A percentile compares a stretch with the other conserved stretches of the same genome.
Conservation (phyloP, 2,329 filamentous ascomycete genomes). For the Lecanicillium sp. region DNA sequence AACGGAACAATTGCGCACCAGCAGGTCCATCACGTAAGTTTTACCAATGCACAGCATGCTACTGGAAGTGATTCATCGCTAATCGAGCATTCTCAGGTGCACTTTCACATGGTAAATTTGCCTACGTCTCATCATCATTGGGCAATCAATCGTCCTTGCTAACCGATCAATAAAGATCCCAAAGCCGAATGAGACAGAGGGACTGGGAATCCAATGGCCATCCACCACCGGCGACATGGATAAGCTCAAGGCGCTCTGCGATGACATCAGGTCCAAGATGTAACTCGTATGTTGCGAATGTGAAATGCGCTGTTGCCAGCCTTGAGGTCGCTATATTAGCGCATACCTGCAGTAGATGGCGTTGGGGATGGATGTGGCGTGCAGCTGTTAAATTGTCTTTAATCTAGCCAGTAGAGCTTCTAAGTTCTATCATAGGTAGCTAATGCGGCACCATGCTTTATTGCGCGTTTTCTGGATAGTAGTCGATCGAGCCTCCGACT, state of each 20-base stretch:
- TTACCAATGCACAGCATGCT: neutral
- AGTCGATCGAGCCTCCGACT: constrained; percentile 59
- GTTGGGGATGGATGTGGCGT: no score
- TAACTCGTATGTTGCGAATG: no score
- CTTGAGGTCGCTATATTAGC: no score
- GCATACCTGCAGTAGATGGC: no score
- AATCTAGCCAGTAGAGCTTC: no score
- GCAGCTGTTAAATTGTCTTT: no score
- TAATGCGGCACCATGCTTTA: no score
- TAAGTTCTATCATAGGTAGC: no score
- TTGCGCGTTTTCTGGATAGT: constrained; percentile 44
- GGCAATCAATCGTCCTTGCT: neutral
- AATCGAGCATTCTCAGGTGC: constrained; percentile 48
- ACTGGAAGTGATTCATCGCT: constrained; percentile 6
- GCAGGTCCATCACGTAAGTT: constrained; percentile 77
- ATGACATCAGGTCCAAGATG: constrained; percentile 87
- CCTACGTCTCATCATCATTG: no score
- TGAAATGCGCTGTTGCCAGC: no score
- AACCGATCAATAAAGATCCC: constrained; percentile 57
- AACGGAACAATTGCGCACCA: constrained; percentile 91
- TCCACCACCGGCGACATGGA: constrained; percentile 71
- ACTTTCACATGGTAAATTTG: constrained; percentile 77
- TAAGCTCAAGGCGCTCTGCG: constrained; percentile 67
- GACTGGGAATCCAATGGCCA: constrained; percentile 76
- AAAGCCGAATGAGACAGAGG: constrained; percentile 79